Percentiles rank a stretch among this genome's conserved stretches.
These are phyloP conservation scores for Diospyros lotus DNA, from an alignment of 148 eudicot species.

Conservation along the genomic window DNA sequence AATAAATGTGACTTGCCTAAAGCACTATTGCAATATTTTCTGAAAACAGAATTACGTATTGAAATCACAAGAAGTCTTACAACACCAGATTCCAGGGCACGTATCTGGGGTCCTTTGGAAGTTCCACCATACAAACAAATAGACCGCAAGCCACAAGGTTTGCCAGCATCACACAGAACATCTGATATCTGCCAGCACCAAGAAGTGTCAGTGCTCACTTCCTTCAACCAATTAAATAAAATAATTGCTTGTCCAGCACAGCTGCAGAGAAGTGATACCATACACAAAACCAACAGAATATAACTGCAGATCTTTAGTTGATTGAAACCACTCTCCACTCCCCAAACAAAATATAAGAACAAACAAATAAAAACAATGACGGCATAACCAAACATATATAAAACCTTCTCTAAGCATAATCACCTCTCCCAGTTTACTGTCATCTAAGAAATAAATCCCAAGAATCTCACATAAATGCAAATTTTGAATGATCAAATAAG, in stretches of 20 bases:
- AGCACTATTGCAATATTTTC: background rate
- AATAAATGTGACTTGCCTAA: background rate
- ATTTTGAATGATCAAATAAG: background rate
- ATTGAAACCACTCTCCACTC: too few species aligned
- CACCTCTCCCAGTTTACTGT: background rate
- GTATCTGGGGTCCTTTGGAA: conserved; percentile 82
- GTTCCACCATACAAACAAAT: conserved; percentile 93
- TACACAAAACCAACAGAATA: background rate
- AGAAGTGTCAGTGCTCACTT: background rate
- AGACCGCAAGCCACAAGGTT: conserved; percentile 65
- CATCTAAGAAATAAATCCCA: background rate
- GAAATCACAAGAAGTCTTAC: conserved; percentile 36
- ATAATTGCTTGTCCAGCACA: background rate
- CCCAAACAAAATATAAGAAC: too few species aligned
- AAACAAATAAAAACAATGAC: too few species aligned
- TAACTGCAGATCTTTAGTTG: background rate
- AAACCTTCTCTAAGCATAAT: background rate
- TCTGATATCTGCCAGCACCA: conserved; percentile 70
- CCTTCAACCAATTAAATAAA: background rate
- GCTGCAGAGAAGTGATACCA: background rate
- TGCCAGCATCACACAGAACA: conserved; percentile 78
- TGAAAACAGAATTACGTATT: background rate
- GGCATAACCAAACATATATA: too few species aligned
- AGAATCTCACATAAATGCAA: background rate
- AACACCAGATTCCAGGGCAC: conserved; percentile 83